Evolutionary conservation across 2,329 filamentous ascomycete species (phyloP).

Genomic region (Fusarium oxysporum): DNA sequence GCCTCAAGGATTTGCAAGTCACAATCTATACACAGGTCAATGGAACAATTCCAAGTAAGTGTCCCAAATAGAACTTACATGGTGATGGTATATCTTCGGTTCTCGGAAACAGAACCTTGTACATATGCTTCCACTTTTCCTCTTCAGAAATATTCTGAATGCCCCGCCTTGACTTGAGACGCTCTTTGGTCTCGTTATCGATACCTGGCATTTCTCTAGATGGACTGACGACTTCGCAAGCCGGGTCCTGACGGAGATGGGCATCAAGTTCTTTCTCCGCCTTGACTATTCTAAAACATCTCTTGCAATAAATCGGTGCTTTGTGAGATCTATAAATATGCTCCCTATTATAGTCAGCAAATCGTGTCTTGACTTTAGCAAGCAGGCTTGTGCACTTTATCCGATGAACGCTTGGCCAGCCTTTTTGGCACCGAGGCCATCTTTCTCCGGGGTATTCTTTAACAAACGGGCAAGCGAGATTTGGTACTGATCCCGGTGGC

Average conservation of each 20-base stretch:
- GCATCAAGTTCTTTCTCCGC: constrained; percentile 2
- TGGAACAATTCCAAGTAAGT: not conserved
- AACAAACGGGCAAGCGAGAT: constrained; percentile 25
- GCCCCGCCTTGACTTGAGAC: constrained; percentile 4
- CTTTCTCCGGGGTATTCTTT: constrained; percentile 16
- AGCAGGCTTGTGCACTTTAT: constrained; percentile 13
- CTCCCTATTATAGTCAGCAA: constrained; percentile 9
- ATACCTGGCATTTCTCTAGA: constrained; percentile 5
- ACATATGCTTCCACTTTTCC: constrained; percentile 25
- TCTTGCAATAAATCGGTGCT: constrained; percentile 17
- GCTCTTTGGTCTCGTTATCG: not conserved
- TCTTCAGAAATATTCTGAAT: constrained; percentile 17
- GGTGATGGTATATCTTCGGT: constrained; percentile 13
- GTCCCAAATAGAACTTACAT: not conserved
- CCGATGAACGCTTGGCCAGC: constrained; percentile 18
- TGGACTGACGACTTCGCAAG: constrained; percentile 4
- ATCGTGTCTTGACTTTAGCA: not conserved
- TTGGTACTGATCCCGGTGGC: not conserved
- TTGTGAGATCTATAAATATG: constrained; percentile 24
- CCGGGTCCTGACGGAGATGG: constrained; percentile 6
- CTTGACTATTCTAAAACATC: constrained; percentile 14
- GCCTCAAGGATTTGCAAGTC: constrained; percentile 1
- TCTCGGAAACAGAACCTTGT: constrained; percentile 22
- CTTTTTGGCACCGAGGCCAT: constrained; percentile 9
- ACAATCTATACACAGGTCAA: not conserved